phyloP scores from a whole-genome alignment of 495 filamentous ascomycete genomes.

The Elaphomyces granulatus region DNA sequence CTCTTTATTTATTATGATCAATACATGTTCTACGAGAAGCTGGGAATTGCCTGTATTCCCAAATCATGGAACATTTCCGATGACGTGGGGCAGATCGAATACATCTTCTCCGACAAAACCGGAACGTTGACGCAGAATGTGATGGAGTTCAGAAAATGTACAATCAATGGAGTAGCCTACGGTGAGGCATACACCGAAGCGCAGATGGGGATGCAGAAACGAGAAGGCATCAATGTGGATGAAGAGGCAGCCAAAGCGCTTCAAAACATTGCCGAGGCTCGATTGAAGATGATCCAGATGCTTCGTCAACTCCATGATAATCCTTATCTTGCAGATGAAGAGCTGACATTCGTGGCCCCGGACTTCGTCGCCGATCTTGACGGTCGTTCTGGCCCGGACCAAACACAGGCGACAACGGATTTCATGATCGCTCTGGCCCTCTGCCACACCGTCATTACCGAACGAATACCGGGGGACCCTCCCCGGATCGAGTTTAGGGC shows the following conservation, averaged over 20 bases:
- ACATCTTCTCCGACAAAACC: constrained; percentile 99
- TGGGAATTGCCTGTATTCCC: constrained; percentile 88
- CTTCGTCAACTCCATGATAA: constrained; percentile 73
- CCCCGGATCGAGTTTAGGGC: constrained; percentile 91
- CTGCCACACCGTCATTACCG: constrained; percentile 92
- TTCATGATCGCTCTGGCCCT: constrained; percentile 95
- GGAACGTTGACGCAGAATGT: constrained; percentile 97
- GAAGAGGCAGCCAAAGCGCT: constrained; percentile 57
- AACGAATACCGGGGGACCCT: constrained; percentile 73
- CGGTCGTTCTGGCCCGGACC: constrained; percentile 61
- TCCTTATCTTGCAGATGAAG: constrained; percentile 78
- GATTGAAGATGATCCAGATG: constrained; percentile 51
- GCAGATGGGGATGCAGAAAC: constrained; percentile 84
- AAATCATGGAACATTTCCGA: constrained; percentile 99
- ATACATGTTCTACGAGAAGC: constrained; percentile 83
- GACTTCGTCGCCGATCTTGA: constrained; percentile 70
- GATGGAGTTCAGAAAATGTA: constrained; percentile 99
- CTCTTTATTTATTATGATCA: constrained; percentile 96
- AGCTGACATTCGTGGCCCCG: constrained; percentile 83
- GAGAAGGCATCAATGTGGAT: constrained; percentile 74
- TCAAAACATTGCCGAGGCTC: constrained; percentile 67
- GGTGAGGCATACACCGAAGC: constrained; percentile 97
- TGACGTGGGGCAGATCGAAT: constrained; percentile 96
- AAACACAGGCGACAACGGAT: constrained; percentile 60
- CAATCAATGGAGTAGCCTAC: constrained; percentile 85